phyloP scores from a whole-genome alignment of 23 red algal genomes.

The Gracilaria vermiculophylla region DNA sequence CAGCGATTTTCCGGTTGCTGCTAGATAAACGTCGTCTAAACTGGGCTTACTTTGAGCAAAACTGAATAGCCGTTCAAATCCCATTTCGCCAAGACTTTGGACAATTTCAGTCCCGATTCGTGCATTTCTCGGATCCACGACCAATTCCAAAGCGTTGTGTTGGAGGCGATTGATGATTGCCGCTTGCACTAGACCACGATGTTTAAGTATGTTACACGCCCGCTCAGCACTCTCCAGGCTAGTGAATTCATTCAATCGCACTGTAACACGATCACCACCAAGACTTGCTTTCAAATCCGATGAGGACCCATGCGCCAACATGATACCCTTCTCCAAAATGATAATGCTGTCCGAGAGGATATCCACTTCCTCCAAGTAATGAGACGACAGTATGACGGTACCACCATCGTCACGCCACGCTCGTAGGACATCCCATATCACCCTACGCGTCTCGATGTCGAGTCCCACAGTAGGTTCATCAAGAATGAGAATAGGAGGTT shows the following conservation, averaged over 20 bases:
- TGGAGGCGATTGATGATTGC: conserved; percentile 75
- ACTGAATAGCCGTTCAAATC: conserved; percentile 81
- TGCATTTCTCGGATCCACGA: conserved; percentile 60
- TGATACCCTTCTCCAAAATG: conserved; percentile 87
- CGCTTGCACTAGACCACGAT: conserved; percentile 42
- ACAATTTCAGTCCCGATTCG: conserved; percentile 49
- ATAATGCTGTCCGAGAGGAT: conserved; percentile 80
- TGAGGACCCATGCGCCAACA: conserved; percentile 74
- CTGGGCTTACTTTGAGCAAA: conserved; percentile 80
- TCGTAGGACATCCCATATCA: conserved; percentile 84
- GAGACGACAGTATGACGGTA: conserved; percentile 80
- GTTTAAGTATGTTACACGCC: conserved; percentile 44
- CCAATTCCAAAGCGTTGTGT: conserved; percentile 84
- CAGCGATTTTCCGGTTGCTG: conserved; percentile 74
- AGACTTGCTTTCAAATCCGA: conserved; percentile 76
- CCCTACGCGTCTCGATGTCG: conserved; percentile 69
- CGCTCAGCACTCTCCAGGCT: conserved; percentile 40
- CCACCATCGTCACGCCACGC: conserved; percentile 59
- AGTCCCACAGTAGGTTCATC: conserved; percentile 95
- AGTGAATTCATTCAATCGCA: conserved; percentile 93
- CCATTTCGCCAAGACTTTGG: conserved; percentile 45
- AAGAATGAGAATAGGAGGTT: conserved; percentile 89
- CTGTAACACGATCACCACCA: conserved; percentile 83
- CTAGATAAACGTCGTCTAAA: conserved; percentile 94
- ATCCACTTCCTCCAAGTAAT: conserved; percentile 98